phyloP scores from a whole-genome alignment of 75 land plant genomes.

The Chamaecyparis obtusa region DNA sequence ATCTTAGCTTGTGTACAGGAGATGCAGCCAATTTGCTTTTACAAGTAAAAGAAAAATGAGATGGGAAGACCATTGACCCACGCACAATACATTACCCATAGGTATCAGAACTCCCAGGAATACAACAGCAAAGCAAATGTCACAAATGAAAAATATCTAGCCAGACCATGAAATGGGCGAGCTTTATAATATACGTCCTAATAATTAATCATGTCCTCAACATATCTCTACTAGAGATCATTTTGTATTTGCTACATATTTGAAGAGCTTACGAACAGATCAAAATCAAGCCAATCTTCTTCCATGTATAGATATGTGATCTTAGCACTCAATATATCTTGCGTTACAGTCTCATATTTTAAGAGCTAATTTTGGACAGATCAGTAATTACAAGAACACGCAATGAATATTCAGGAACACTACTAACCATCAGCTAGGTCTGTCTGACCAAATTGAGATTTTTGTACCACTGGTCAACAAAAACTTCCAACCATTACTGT shows the following conservation, averaged over 20 bases:
- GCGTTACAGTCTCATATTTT: not conserved
- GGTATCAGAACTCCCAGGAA: not conserved
- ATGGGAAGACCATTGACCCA: not conserved
- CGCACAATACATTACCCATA: not conserved
- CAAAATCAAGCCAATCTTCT: not conserved
- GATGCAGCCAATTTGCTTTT: not conserved
- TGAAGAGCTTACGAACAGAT: not conserved
- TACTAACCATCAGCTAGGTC: not conserved
- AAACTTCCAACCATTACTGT: not conserved
- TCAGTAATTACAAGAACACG: not conserved
- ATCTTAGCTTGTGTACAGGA: not conserved
- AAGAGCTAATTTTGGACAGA: not conserved
- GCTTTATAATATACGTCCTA: not conserved
- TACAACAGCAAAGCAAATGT: not conserved
- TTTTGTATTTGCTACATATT: not conserved
- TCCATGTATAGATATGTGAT: not conserved
- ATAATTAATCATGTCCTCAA: not conserved
- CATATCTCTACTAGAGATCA: not conserved
- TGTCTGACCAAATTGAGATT: not conserved
- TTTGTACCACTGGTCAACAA: not conserved
- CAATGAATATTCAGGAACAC: not conserved
- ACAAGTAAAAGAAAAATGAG: not conserved
- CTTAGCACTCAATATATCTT: not conserved
- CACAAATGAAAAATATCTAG: not conserved
- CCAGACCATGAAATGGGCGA: not conserved